phyloP scores from a whole-genome alignment of 495 filamentous ascomycete species.

The Podospora sp. region DNA sequence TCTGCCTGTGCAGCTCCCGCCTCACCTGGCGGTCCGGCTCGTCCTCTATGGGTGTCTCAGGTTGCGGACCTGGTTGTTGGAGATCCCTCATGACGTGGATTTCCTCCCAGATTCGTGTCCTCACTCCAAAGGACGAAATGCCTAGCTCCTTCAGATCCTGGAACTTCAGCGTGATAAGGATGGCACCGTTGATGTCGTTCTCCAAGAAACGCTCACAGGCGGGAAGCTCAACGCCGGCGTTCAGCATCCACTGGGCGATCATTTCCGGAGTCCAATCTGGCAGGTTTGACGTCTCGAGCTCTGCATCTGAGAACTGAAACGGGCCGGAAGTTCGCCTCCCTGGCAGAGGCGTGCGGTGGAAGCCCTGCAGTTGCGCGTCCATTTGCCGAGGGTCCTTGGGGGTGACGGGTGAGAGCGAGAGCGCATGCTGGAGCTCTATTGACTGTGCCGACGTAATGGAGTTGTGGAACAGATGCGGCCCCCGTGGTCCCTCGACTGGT shows the following conservation, averaged over 20 bases:
- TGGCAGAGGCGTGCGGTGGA: slow-evolving; percentile 38
- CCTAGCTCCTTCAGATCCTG: slow-evolving; percentile 94
- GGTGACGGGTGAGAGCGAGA: slow-evolving; percentile 67
- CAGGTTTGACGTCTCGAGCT: slow-evolving; percentile 61
- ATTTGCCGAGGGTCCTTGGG: slow-evolving; percentile 43
- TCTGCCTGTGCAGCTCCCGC: slow-evolving; percentile 44
- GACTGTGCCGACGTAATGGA: slow-evolving; percentile 53
- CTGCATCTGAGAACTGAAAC: slow-evolving; percentile 54
- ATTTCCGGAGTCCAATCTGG: slow-evolving; percentile 69
- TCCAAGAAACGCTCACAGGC: slow-evolving; percentile 80
- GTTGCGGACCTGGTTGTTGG: slow-evolving; percentile 56
- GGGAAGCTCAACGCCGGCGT: slow-evolving; percentile 66
- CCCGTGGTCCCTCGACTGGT: slow-evolving; percentile 75
- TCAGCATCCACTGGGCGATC: slow-evolving; percentile 80
- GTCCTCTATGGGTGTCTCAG: slow-evolving; percentile 60
- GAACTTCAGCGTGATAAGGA: slow-evolving; percentile 82
- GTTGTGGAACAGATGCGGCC: slow-evolving; percentile 85
- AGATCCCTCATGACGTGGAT: slow-evolving; percentile 72
- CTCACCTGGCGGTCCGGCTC: slow-evolving; percentile 47
- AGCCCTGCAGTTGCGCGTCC: slow-evolving; percentile 39
- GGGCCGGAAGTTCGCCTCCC: slow-evolving; percentile 43
- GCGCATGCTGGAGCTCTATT: slow-evolving; percentile 60
- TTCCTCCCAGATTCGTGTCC: slow-evolving; percentile 81
- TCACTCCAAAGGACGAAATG: slow-evolving; percentile 90
- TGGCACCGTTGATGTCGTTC: slow-evolving; percentile 87